Conservation (phyloP, 257 asterid genomes). For the Nicotiana sylvestris region DNA sequence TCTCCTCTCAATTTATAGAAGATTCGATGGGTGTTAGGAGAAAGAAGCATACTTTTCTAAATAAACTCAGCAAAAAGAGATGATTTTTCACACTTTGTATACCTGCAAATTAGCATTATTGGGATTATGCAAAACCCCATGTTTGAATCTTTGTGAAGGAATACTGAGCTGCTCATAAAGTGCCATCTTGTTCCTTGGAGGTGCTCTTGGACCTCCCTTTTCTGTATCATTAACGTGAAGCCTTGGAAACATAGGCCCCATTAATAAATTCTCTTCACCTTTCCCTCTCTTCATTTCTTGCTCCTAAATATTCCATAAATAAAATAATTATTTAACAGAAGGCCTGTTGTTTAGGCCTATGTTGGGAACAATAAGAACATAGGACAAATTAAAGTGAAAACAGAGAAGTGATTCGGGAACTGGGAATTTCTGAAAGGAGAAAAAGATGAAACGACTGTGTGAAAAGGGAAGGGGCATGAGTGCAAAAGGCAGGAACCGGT, state of each 20-base stretch:
- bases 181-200: slow-evolving; percentile 98
- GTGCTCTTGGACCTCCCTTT: slow-evolving; percentile 96
- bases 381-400: not conserved
- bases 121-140: slow-evolving; percentile 17
- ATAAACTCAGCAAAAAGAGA: not conserved
- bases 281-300: slow-evolving; percentile 64
- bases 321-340: too few species aligned
- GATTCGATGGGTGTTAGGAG: too few species aligned
- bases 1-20: too few species aligned
- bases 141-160: slow-evolving; percentile 67
- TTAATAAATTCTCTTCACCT: slow-evolving; percentile 53
- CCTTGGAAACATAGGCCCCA: slow-evolving; percentile 94
- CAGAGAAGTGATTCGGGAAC: not conserved
- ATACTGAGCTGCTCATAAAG: slow-evolving; percentile 88
- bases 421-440: too few species aligned
- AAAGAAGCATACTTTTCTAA: too few species aligned
- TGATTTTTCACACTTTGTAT: not conserved
- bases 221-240: slow-evolving; percentile 86
- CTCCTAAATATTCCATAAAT: not conserved
- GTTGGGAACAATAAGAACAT: not conserved
- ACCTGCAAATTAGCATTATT: slow-evolving; percentile 20
- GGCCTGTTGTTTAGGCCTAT: too few species aligned
- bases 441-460: not conserved
- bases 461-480: slow-evolving; percentile 34
- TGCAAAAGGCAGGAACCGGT: slow-evolving; percentile 56